Base-by-base conservation (phyloP, 768 basidiomycete genomes). In the Amanita exitialis region DNA sequence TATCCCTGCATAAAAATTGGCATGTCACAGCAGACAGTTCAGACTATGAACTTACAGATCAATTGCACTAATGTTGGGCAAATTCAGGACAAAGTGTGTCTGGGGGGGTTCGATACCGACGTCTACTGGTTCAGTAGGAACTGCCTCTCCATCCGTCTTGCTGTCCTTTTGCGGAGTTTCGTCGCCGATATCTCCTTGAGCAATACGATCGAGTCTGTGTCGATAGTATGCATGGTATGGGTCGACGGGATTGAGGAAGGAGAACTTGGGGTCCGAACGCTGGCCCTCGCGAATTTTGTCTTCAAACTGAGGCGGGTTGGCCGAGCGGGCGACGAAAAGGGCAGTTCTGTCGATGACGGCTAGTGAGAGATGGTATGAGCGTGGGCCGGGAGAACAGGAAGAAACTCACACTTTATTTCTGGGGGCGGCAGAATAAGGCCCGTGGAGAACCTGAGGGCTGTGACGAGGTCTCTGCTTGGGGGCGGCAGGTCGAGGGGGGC, bases 141-240 rank as follows among this genome's bases (percentile, higher is more conserved):
- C 63, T 12, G 59, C 65, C 23, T 38, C 54, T 27, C 64, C 66
- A 44, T 60, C 69, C 2, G 53, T 63, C 46, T 75, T 71, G 28
- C 62, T 71, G 13, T 73, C 75, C 59, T 77, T 80, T 39, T 68
- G 65, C 0, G 71, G 56, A 1, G 62, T 59, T 27, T 86, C 88
- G 35, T 89, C 89, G 12, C 78, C 72, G 7, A 79, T 61, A 61
- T 90, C 86, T 16, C 91, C 92, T 6, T 80, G 80, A 47, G 78
- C 70, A 55, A 92, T 79, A 63, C 82, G 83, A 44, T 92, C 90
- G 71, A 95, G 80, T 62, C 87, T 82, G 73, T 94, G 82, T 63
- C 89, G 83, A 64, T 99, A 99, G 71, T 99, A 98, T 54, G 90
- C 90, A 83, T 98, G 91, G 72, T 96, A 99, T 57, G 96, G 91